Conservation (phyloP, 2,329 filamentous ascomycete species). For the Massarina eburnea region DNA sequence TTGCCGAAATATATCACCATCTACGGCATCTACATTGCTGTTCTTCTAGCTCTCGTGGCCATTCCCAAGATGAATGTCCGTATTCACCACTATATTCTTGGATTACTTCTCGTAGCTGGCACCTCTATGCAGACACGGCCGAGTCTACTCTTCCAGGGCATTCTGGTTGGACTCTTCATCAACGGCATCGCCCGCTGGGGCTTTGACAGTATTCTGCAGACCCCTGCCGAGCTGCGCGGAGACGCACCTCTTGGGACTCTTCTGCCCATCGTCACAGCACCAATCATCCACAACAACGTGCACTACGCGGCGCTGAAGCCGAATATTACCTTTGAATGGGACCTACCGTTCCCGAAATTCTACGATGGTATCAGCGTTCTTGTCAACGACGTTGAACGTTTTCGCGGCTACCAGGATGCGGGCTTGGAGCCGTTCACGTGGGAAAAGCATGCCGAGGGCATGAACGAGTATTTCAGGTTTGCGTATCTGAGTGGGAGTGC, state of each 20-base stretch:
- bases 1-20: slow-evolving; percentile 76
- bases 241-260: slow-evolving; percentile 57
- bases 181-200: slow-evolving; percentile 95
- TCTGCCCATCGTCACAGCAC: slow-evolving; percentile 53
- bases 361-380: slow-evolving; percentile 78
- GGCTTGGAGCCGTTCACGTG: slow-evolving; percentile 60
- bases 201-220: slow-evolving; percentile 86
- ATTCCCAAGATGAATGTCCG: slow-evolving; percentile 79
- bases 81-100: slow-evolving; percentile 94
- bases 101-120: slow-evolving; percentile 81
- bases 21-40: slow-evolving; percentile 68
- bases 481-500: slow-evolving; percentile 68
- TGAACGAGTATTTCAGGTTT: slow-evolving; percentile 76
- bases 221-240: slow-evolving; percentile 67
- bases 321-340: slow-evolving; percentile 67
- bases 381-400: slow-evolving; percentile 84
- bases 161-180: slow-evolving; percentile 87
- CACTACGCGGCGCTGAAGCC: slow-evolving; percentile 43
- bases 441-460: slow-evolving; percentile 50
- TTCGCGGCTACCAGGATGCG: slow-evolving; percentile 67
- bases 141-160: slow-evolving; percentile 81
- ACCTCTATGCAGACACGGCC: slow-evolving; percentile 87
- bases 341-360: slow-evolving; percentile 46
- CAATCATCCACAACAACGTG: slow-evolving; percentile 50
- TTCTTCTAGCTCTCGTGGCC: slow-evolving; percentile 69